Evolutionary conservation across 2,329 filamentous ascomycete species (phyloP).

Genomic region (Daldinia eschscholtzii): DNA sequence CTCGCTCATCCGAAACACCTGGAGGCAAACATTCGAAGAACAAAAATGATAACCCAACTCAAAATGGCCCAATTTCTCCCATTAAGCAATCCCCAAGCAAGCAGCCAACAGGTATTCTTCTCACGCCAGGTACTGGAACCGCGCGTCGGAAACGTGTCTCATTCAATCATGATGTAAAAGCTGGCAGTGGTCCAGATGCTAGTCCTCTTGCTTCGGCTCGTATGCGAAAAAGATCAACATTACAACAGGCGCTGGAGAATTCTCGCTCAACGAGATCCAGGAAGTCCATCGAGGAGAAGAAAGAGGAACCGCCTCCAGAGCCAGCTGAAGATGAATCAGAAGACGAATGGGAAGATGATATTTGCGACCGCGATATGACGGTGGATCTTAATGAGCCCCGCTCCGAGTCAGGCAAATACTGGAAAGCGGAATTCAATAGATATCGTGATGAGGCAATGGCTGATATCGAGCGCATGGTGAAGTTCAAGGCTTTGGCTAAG

Average conservation of each 20-base stretch:
- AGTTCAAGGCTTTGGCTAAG: conserved; percentile 84
- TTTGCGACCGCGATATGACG: conserved; percentile 71
- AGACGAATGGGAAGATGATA: conserved; percentile 68
- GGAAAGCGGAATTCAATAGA: conserved; percentile 81
- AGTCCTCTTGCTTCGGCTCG: conserved; percentile 43
- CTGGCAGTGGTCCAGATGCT: conserved; percentile 50
- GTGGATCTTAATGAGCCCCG: conserved; percentile 79
- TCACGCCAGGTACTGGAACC: conserved; percentile 73
- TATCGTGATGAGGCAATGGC: conserved; percentile 79
- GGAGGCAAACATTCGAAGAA: conserved; percentile 49
- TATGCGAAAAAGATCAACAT: conserved; percentile 46
- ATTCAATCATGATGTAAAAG: conserved; percentile 70
- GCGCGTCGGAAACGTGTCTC: conserved; percentile 74
- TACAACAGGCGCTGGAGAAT: conserved; percentile 51
- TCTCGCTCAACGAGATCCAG: conserved; percentile 46
- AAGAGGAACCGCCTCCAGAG: conserved; percentile 44
- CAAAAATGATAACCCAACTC: conserved; percentile 42
- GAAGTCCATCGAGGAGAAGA: conserved; percentile 26
- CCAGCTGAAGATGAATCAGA: conserved; percentile 49
- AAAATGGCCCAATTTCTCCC: conserved; percentile 58
- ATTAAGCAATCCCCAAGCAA: conserved; percentile 64
- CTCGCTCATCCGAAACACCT: conserved; percentile 52
- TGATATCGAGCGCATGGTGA: conserved; percentile 82
- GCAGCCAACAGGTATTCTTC: conserved; percentile 69
- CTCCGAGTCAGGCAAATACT: conserved; percentile 81